Evolutionary conservation across 2,329 filamentous ascomycete species (phyloP).

Genomic region (Colletotrichum chrysophilum): DNA sequence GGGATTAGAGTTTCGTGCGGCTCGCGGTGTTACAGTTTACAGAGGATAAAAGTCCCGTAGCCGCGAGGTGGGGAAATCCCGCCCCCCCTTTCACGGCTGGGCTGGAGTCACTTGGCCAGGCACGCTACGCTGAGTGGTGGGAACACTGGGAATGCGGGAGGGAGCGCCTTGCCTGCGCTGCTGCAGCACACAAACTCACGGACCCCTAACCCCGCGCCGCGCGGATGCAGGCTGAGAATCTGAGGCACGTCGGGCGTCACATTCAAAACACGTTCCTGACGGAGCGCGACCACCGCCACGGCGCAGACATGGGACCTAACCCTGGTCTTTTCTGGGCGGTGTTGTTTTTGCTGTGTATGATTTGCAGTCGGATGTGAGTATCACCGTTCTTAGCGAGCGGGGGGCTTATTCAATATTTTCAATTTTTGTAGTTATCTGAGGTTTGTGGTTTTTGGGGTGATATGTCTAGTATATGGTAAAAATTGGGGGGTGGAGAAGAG

Average conservation of each 20-base stretch:
- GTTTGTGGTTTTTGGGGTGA: background rate
- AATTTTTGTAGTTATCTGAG: background rate
- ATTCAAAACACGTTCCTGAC: background rate
- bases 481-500: background rate
- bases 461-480: conserved; percentile 12
- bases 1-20: background rate
- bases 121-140: background rate
- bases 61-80: background rate
- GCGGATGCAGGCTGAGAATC: background rate
- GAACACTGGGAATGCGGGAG: background rate
- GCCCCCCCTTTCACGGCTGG: background rate
- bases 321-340: background rate
- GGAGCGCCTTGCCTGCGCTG: background rate
- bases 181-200: background rate
- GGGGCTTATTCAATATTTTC: background rate
- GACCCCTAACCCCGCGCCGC: background rate
- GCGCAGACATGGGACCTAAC: background rate
- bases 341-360: background rate
- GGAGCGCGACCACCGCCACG: background rate
- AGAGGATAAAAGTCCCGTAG: background rate
- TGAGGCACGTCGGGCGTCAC: background rate
- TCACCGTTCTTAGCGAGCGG: background rate
- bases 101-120: background rate
- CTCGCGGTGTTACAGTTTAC: background rate
- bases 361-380: background rate